Evolutionary conservation across 306 rosid species (phyloP).

Genomic region (Cyclanthera cordifolia): DNA sequence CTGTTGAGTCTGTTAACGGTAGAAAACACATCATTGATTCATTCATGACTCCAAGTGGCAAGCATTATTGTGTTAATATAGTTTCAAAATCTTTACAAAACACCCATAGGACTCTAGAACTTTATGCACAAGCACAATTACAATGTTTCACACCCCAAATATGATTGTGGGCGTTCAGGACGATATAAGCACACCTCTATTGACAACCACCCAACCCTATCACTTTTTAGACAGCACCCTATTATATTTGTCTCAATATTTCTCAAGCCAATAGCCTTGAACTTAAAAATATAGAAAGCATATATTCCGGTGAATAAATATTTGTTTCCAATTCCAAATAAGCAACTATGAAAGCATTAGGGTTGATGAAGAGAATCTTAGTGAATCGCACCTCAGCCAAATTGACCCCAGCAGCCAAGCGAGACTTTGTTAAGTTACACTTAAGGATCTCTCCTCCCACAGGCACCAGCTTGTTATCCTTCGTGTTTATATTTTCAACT

Average conservation of each 20-base stretch:
- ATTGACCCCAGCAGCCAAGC: constrained; percentile 20
- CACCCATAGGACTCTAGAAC: not conserved
- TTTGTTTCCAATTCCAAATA: not conserved
- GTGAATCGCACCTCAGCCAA: constrained; percentile 48
- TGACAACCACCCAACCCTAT: not conserved
- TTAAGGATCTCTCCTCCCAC: constrained; percentile 52
- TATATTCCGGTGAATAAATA: not conserved
- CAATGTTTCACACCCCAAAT: not conserved
- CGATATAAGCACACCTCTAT: not conserved
- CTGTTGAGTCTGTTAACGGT: constrained; percentile 46
- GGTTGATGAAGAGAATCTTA: not conserved
- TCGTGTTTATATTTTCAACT: constrained; percentile 25
- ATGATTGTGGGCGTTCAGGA: not conserved
- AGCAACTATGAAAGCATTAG: not conserved
- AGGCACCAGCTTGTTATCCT: constrained; percentile 17
- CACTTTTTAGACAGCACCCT: too few species aligned
- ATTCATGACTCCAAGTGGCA: constrained; percentile 1
- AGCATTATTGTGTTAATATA: not conserved
- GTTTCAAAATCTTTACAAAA: not conserved
- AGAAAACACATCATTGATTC: constrained; percentile 2
- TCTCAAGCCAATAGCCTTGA: not conserved
- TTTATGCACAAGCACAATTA: not conserved
- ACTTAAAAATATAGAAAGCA: not conserved
- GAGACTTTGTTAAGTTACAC: constrained; percentile 61
- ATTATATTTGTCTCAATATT: not conserved